These are phyloP conservation scores for Choiromyces venosus DNA, from an alignment of 495 filamentous ascomycete genomes.

Conservation along the genomic window DNA sequence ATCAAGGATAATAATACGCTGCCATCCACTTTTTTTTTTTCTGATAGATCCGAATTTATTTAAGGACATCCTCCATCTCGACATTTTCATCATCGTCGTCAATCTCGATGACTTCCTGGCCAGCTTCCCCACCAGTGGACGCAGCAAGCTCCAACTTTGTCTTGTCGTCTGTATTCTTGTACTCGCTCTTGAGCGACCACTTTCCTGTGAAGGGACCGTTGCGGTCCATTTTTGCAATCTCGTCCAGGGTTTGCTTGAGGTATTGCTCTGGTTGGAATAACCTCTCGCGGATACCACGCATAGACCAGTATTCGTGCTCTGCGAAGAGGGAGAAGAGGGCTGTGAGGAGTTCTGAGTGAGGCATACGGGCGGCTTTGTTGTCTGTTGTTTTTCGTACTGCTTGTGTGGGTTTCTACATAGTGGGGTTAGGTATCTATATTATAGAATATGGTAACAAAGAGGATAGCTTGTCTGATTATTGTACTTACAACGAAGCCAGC, in stretches of 20 bases:
- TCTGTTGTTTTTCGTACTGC: conserved; percentile 45
- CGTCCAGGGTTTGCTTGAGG: conserved; percentile 74
- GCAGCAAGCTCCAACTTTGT: conserved; percentile 46
- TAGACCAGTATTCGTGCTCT: conserved; percentile 78
- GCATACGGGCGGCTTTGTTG: conserved; percentile 64
- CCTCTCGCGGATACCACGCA: conserved; percentile 67
- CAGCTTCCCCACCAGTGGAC: conserved; percentile 50
- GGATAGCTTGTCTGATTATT: conserved; percentile 1
- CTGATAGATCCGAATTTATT: conserved; percentile 3
- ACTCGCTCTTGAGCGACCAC: conserved; percentile 74
- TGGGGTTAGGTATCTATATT: conserved; percentile 18
- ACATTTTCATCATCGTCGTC: conserved; percentile 60
- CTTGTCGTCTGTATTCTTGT: conserved; percentile 51
- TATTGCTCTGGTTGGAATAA: conserved; percentile 85
- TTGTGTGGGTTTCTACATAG: conserved; percentile 47
- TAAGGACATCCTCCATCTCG: conserved; percentile 68
- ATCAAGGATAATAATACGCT: neutral
- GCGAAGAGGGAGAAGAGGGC: conserved; percentile 74
- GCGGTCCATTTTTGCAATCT: conserved; percentile 74
- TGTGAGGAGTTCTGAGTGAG: conserved; percentile 78
- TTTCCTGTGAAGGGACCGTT: conserved; percentile 73
- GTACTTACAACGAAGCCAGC: conserved; percentile 55
- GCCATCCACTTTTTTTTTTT: neutral
- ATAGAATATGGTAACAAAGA: neutral
- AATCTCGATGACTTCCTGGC: conserved; percentile 44